These are phyloP conservation scores for Plasmodium reichenowi DNA, from an alignment of 169 alveolate genomes.

Conservation along the genomic window DNA sequence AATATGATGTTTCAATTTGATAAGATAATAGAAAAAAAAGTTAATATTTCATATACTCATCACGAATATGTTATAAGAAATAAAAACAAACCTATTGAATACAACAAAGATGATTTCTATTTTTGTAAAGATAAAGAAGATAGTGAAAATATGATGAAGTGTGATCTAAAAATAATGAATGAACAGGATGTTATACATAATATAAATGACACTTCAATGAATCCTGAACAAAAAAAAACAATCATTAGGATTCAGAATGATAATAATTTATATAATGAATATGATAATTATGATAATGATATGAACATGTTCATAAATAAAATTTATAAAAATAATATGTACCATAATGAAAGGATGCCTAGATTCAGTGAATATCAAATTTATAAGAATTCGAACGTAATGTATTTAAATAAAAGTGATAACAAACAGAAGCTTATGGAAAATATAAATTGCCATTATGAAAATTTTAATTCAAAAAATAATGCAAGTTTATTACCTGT, in stretches of 20 bases:
- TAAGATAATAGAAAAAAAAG: constrained; percentile 20
- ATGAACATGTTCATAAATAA: constrained; percentile 15
- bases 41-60: not conserved
- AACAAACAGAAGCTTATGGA: not conserved
- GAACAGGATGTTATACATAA: constrained; percentile 12
- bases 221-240: not conserved
- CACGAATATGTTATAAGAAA: not conserved
- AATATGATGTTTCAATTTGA: constrained; percentile 16
- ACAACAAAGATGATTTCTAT: constrained; percentile 5
- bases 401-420: constrained; percentile 3
- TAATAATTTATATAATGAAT: constrained; percentile 9
- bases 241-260: constrained; percentile 3
- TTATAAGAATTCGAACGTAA: constrained; percentile 15
- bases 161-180: constrained; percentile 14
- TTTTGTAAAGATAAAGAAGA: constrained; percentile 9
- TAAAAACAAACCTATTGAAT: constrained; percentile 11
- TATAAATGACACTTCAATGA: not conserved
- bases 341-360: constrained; percentile 9
- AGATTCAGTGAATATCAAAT: not conserved
- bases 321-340: constrained; percentile 4
- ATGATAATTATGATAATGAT: constrained; percentile 22
- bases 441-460: constrained; percentile 6
- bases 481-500: constrained; percentile 9
- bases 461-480: constrained; percentile 17
- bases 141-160: constrained; percentile 4